Evolutionary conservation across 768 basidiomycete species (phyloP).

Genomic region (Lentinula guzmanii): DNA sequence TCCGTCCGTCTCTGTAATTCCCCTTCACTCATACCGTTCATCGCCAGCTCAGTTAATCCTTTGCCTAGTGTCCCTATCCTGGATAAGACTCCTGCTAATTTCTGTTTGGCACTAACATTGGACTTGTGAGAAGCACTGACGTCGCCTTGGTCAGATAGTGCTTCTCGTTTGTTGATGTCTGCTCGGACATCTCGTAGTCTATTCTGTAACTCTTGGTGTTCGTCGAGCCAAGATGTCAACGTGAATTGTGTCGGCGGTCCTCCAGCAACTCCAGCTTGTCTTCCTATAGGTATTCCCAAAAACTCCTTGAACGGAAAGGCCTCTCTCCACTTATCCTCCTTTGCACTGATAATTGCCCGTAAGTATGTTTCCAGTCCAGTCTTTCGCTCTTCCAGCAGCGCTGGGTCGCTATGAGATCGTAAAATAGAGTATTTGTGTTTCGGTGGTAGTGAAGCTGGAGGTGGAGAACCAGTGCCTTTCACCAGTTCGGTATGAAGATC

Average conservation of each 20-base stretch:
- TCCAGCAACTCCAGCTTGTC: constrained; percentile 29
- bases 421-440: constrained; percentile 76
- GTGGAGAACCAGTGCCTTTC: constrained; percentile 72
- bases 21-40: constrained; percentile 81
- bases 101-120: constrained; percentile 82
- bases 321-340: constrained; percentile 81
- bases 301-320: constrained; percentile 78
- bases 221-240: constrained; percentile 82
- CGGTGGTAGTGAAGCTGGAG: constrained; percentile 76
- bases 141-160: constrained; percentile 72
- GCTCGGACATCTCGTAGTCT: constrained; percentile 79
- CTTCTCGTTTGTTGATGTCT: constrained; percentile 82
- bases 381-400: constrained; percentile 72
- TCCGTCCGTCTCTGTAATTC: constrained; percentile 87
- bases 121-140: constrained; percentile 67
- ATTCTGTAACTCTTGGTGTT: constrained; percentile 73
- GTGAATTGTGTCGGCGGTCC: constrained; percentile 53
- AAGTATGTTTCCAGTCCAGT: constrained; percentile 78
- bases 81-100: constrained; percentile 70
- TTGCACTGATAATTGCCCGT: constrained; percentile 76
- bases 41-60: constrained; percentile 59
- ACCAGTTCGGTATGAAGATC: constrained; percentile 79
- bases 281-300: constrained; percentile 73
- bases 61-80: constrained; percentile 68
- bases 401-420: constrained; percentile 49